Evolutionary conservation across 768 basidiomycete species (phyloP).

Genomic region (Sistotremastrum niveocremeum): DNA sequence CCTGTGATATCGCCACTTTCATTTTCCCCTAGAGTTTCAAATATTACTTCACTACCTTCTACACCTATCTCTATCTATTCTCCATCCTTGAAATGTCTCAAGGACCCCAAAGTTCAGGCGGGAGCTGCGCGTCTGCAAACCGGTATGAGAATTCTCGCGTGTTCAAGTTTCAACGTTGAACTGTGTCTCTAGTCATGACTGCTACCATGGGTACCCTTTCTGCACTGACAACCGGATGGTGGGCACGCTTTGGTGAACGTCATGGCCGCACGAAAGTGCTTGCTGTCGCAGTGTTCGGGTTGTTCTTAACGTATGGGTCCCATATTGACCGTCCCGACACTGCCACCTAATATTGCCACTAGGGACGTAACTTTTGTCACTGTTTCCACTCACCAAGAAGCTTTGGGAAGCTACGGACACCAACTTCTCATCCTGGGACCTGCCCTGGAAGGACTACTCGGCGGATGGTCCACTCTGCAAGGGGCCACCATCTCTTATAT

Average conservation of each 20-base stretch:
- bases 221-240: conserved; percentile 74
- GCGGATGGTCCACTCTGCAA: conserved; percentile 58
- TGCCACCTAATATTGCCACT: background rate
- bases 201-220: conserved; percentile 68
- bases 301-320: conserved; percentile 53
- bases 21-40: background rate
- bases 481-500: conserved; percentile 55
- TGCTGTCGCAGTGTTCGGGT: conserved; percentile 48
- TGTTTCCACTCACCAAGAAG: conserved; percentile 53
- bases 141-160: conserved; percentile 15
- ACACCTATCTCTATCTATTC: conserved; percentile 4
- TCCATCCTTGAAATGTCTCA: conserved; percentile 25
- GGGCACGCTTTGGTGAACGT: conserved; percentile 69
- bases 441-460: conserved; percentile 64
- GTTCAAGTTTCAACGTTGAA: background rate
- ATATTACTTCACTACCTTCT: conserved; percentile 1
- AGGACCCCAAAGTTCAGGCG: conserved; percentile 47
- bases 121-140: conserved; percentile 65
- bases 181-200: conserved; percentile 30
- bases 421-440: conserved; percentile 67
- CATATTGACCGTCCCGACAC: conserved; percentile 16
- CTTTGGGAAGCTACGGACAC: conserved; percentile 51
- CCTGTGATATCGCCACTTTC: conserved; percentile 1
- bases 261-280: conserved; percentile 69
- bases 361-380: conserved; percentile 74